Percentiles rank a stretch among this genome's conserved stretches.
Evolutionary conservation across 2,329 filamentous ascomycete species (phyloP).

Genomic region (Dothidotthia symphoricarpi): DNA sequence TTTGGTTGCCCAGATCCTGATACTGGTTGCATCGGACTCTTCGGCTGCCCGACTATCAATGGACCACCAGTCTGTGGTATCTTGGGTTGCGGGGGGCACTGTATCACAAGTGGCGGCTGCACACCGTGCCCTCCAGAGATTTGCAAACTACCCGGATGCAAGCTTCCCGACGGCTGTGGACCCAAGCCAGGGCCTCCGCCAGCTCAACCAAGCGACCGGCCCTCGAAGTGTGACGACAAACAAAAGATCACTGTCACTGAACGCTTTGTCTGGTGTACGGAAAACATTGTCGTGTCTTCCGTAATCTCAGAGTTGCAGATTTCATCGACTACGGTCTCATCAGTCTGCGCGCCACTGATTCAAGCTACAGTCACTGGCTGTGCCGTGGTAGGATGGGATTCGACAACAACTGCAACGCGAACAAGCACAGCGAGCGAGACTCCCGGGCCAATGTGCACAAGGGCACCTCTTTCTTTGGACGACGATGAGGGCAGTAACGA

Average conservation of each 20-base stretch:
- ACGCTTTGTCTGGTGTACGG: constrained; percentile 18
- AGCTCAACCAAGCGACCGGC: constrained; percentile 6
- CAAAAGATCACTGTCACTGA: constrained; percentile 26
- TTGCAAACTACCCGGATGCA: constrained; percentile 15
- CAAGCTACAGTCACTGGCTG: constrained; percentile 20
- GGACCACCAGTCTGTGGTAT: constrained; percentile 5
- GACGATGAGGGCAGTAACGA: constrained; percentile 32
- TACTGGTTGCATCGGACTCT: constrained; percentile 12
- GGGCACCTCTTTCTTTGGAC: constrained; percentile 24
- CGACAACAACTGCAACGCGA: constrained; percentile 12
- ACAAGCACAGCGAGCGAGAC: constrained; percentile 11
- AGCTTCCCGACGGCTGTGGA: constrained; percentile 12
- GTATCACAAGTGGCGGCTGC: constrained; percentile 13
- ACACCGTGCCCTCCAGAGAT: constrained; percentile 17
- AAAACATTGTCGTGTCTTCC: no score
- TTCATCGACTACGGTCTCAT: constrained; percentile 14
- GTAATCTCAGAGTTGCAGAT: no score
- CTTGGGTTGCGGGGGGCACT: constrained; percentile 20
- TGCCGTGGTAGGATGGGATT: constrained; percentile 7
- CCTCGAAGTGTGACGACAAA: constrained; percentile 17
- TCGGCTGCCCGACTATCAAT: constrained; percentile 10
- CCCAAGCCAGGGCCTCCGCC: constrained; percentile 20
- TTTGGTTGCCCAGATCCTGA: no score
- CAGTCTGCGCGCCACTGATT: constrained; percentile 16
- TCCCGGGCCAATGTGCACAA: constrained; percentile 18